phyloP scores from a whole-genome alignment of 768 basidiomycete genomes.

The Russula lepida region DNA sequence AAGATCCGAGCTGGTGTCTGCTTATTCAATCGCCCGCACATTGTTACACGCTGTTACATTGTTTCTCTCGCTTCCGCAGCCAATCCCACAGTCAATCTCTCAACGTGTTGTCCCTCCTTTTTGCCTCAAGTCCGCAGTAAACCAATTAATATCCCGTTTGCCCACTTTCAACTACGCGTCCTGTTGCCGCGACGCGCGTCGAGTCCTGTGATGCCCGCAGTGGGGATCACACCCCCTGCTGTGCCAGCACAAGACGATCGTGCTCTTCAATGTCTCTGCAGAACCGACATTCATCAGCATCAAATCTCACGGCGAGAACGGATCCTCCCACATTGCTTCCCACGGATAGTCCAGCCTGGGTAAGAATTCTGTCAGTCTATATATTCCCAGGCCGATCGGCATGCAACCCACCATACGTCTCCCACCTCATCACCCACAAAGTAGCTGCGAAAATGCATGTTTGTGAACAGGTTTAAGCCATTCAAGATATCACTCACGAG shows the following conservation, averaged over 20 bases:
- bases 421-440: slow-evolving; percentile 71
- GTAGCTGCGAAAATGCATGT: slow-evolving; percentile 40
- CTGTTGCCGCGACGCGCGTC: background rate
- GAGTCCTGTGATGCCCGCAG: background rate
- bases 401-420: slow-evolving; percentile 56
- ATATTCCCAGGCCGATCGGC: slow-evolving; percentile 9
- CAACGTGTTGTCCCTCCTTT: background rate
- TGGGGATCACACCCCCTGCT: background rate
- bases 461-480: background rate
- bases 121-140: background rate
- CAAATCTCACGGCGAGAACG: slow-evolving; percentile 2
- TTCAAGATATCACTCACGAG: slow-evolving; percentile 38
- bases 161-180: background rate
- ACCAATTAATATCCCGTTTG: background rate
- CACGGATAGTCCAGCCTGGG: slow-evolving; percentile 78
- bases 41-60: background rate
- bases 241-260: slow-evolving; percentile 46
- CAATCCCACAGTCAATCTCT: background rate
- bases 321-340: slow-evolving; percentile 56
- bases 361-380: slow-evolving; percentile 2
- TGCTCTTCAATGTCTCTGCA: slow-evolving; percentile 69
- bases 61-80: background rate
- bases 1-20: background rate
- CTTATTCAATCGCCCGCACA: background rate
- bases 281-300: slow-evolving; percentile 10